Evolutionary conservation across 2,329 filamentous ascomycete genomes (phyloP).

Genomic region (Trichoderma atroviride): DNA sequence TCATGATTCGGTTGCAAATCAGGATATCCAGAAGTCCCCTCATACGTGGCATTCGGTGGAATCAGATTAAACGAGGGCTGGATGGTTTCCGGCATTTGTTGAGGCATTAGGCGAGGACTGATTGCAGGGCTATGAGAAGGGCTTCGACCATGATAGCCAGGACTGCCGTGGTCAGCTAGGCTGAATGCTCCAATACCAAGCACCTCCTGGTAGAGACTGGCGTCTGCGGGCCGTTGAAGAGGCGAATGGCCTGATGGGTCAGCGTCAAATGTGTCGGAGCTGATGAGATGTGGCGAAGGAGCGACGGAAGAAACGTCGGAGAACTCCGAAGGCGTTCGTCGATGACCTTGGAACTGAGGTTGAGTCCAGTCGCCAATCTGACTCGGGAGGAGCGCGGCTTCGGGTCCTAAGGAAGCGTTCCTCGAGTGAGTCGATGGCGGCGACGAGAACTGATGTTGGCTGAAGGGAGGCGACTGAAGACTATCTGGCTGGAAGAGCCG

Average conservation of each 20-base stretch:
- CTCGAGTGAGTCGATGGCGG: conserved; percentile 55
- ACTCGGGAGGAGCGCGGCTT: conserved; percentile 58
- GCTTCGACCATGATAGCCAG: conserved; percentile 71
- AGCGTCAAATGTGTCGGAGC: conserved; percentile 78
- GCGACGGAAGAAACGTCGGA: conserved; percentile 87
- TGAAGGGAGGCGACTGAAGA: conserved; percentile 60
- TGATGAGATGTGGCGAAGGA: conserved; percentile 78
- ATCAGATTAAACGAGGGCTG: conserved; percentile 52
- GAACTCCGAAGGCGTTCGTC: conserved; percentile 84
- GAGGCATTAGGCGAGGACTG: conserved; percentile 62
- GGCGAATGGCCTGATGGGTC: conserved; percentile 75
- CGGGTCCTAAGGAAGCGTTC: conserved; percentile 59
- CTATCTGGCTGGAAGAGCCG: conserved; percentile 56
- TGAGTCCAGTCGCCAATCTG: conserved; percentile 58
- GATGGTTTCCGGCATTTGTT: conserved; percentile 56
- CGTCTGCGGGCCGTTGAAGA: conserved; percentile 73
- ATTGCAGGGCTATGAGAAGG: conserved; percentile 75
- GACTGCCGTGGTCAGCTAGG: conserved; percentile 71
- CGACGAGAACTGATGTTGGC: conserved; percentile 58
- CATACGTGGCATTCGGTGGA: conserved; percentile 45
- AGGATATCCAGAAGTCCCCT: conserved; percentile 40
- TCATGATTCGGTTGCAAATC: conserved; percentile 47
- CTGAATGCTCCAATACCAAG: conserved; percentile 79
- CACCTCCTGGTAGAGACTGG: conserved; percentile 73
- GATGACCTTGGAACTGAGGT: conserved; percentile 75